phyloP scores from a whole-genome alignment of 164 flowering plant genomes.

The Kalanchoe fedtschenkoi region DNA sequence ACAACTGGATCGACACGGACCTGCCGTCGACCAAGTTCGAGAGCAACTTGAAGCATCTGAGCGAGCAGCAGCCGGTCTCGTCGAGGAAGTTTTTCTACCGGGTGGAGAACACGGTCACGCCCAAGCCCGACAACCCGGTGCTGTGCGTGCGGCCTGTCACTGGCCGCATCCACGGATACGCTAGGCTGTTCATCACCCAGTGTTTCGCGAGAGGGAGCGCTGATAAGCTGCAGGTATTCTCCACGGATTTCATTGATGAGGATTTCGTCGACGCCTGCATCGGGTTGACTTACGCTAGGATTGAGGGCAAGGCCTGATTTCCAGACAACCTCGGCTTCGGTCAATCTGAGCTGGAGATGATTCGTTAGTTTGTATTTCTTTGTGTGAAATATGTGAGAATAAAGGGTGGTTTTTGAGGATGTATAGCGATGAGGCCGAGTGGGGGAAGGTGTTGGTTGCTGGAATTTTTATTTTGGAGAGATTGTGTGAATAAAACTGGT shows the following conservation, averaged over 20 bases:
- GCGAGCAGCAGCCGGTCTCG: slow-evolving; percentile 51
- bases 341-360: background rate
- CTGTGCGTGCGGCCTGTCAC: slow-evolving; percentile 78
- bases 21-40: slow-evolving; percentile 80
- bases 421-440: no score
- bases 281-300: slow-evolving; percentile 60
- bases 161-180: slow-evolving; percentile 51
- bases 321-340: background rate
- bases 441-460: no score
- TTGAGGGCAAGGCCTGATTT: slow-evolving; percentile 60
- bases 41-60: slow-evolving; percentile 66
- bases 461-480: no score
- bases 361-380: background rate
- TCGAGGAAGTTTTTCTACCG: slow-evolving; percentile 71
- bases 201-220: slow-evolving; percentile 38
- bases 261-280: slow-evolving; percentile 91
- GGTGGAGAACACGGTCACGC: slow-evolving; percentile 93
- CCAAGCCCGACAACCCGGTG: slow-evolving; percentile 74
- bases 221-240: slow-evolving; percentile 71
- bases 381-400: background rate
- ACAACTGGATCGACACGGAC: slow-evolving; percentile 90
- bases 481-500: no score
- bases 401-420: no score
- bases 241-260: slow-evolving; percentile 75
- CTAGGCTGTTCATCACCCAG: slow-evolving; percentile 59